Conservation (phyloP, 306 rosid species). For the Sphenostylis stenocarpa region DNA sequence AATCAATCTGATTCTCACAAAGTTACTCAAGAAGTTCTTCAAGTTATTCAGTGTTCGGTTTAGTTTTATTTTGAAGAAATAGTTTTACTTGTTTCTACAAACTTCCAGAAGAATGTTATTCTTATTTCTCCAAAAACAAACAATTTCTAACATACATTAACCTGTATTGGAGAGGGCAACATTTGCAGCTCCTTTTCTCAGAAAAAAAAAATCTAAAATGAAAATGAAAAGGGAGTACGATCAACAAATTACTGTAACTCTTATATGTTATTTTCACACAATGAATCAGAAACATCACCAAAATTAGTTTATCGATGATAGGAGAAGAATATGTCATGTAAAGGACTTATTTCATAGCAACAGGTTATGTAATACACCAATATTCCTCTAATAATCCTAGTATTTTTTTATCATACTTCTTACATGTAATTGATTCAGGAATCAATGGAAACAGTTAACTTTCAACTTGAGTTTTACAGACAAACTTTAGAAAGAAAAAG, state of each 20-base stretch:
- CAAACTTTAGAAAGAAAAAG: neutral
- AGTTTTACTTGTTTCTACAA: neutral
- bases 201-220: neutral
- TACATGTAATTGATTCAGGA: neutral
- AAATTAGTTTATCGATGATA: neutral
- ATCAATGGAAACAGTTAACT: neutral
- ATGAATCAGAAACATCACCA: neutral
- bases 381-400: neutral
- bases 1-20: slow-evolving; percentile 14
- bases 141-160: neutral
- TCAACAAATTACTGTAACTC: neutral
- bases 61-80: neutral
- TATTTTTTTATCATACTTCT: neutral
- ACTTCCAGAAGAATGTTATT: neutral
- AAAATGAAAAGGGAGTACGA: neutral
- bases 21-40: neutral
- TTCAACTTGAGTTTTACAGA: neutral
- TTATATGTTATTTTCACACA: neutral
- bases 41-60: neutral
- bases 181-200: neutral
- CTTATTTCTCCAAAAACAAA: neutral
- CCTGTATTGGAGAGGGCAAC: neutral
- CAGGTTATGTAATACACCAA: neutral
- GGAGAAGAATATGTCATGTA: neutral
- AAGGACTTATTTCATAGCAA: neutral